Percentiles rank a stretch among this genome's conserved stretches.
Evolutionary conservation across 805 yeast genomes (phyloP).

Genomic region (Clavispora carvajalis): DNA sequence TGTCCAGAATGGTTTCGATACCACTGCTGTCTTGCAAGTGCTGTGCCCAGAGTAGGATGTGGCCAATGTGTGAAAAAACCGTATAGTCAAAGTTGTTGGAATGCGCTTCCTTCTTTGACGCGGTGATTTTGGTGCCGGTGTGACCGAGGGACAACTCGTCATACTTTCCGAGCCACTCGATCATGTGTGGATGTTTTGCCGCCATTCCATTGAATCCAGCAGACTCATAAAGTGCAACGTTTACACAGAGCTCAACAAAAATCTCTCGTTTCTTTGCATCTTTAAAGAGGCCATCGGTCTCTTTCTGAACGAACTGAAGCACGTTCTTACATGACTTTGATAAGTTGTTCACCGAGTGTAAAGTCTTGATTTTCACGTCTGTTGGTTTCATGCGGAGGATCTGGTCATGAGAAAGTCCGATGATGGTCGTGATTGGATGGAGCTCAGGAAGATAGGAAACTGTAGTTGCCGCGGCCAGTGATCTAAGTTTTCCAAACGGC

Average conservation of each 20-base stretch:
- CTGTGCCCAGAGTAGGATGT: constrained; percentile 33
- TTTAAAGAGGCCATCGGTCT: constrained; percentile 21
- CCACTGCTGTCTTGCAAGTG: constrained; percentile 19
- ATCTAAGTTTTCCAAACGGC: background rate
- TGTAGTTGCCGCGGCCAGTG: constrained; percentile 10
- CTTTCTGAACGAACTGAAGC: constrained; percentile 21
- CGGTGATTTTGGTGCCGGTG: constrained; percentile 29
- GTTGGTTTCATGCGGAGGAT: constrained; percentile 24
- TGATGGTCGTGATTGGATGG: constrained; percentile 30
- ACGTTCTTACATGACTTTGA: constrained; percentile 26
- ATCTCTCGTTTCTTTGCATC: constrained; percentile 15
- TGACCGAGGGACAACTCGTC: constrained; percentile 28
- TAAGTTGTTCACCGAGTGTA: constrained; percentile 25
- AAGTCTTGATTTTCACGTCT: constrained; percentile 36
- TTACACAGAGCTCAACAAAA: constrained; percentile 28
- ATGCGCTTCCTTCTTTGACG: constrained; percentile 29
- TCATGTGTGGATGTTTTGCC: constrained; percentile 20
- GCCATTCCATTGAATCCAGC: constrained; percentile 27
- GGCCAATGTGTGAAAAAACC: constrained; percentile 33
- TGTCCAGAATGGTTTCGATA: constrained; percentile 9
- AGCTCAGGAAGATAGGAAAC: constrained; percentile 22
- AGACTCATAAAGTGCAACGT: constrained; percentile 33
- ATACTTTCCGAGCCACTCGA: constrained; percentile 24
- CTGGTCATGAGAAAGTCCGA: constrained; percentile 33
- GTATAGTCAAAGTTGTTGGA: constrained; percentile 34